Evolutionary conservation across 2,329 filamentous ascomycete species (phyloP), one percentile per base, ranked within the genome.

Genomic region (Fusarium sterilihyphosum): DNA sequence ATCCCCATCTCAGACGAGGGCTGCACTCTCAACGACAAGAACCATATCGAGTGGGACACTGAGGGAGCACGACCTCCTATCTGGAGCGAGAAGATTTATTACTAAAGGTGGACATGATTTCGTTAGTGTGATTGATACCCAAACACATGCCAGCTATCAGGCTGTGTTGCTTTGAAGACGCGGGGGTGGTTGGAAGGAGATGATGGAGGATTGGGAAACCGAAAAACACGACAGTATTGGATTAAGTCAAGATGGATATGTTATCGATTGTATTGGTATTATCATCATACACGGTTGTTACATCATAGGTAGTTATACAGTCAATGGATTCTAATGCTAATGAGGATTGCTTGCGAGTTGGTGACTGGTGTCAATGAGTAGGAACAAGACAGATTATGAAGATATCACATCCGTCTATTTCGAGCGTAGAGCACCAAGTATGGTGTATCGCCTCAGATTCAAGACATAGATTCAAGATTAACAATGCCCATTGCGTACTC

Each of bases 1-100:
- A 91, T 94, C 47, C 87, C 89, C 9, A 93, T 94, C 75, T 92
- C 91, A 0, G 93, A 96, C 77, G 90, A 93, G 69, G 93, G 92
- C 11, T 92, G 92, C 20, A 88, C 84, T 70, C 81, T 96, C 65
- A 88, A 94, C 73, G 91, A 92, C 77, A 92, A 94, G 84, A 85
- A 84, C 73, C 81, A 83, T 31, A 79, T 86, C 17, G 73, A 79
- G 31, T 86, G 84, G 84, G 84, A 85, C 52, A 79, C 80, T 2
- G 82, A 83, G 69, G 80, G 77, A 26, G 83, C 84, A 22, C 81
- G 84, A 66, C 84, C 84, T 56, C 84, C 84, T 6, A 84, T 86
- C 59, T 85, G 83, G 81, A 81, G 78, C 13, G 84, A 86, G 78
- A 86, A 86, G 82, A 76, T 84, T 71, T 83, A 84, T 67, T 86